Evolutionary conservation across 345 rosid genomes (phyloP).

Genomic region (Corchorus capsularis): DNA sequence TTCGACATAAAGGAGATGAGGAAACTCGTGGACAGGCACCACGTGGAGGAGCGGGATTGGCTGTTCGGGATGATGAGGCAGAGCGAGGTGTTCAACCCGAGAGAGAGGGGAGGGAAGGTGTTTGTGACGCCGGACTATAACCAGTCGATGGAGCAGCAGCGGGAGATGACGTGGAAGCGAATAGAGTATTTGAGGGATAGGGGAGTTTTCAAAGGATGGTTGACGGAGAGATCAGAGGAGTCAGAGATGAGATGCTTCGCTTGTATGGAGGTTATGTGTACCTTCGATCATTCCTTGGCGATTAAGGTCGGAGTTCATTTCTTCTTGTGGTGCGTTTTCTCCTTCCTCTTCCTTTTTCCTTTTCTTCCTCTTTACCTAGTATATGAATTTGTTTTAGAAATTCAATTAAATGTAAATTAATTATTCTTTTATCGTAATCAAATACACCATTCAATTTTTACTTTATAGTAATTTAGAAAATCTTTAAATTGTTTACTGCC

Average conservation of each 20-base stretch:
- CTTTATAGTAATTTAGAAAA: too few relatives aligned
- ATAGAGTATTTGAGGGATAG: conserved; percentile 54
- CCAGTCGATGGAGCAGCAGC: conserved; percentile 92
- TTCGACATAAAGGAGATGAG: conserved; percentile 76
- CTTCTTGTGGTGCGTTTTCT: conserved; percentile 57
- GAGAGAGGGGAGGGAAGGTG: conserved; percentile 63
- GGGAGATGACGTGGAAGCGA: conserved; percentile 80
- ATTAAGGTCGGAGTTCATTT: conserved; percentile 84
- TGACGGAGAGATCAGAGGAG: conserved; percentile 58
- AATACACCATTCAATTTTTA: too few relatives aligned
- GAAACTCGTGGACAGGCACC: conserved; percentile 63
- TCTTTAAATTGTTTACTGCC: too few relatives aligned
- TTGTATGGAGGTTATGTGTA: conserved; percentile 48
- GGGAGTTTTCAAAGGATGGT: conserved; percentile 76
- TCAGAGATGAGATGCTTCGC: conserved; percentile 65
- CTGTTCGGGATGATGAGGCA: conserved; percentile 66
- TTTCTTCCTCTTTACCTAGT: too few relatives aligned
- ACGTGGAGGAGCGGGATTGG: conserved; percentile 78
- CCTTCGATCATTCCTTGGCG: conserved; percentile 72
- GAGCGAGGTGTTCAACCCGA: conserved; percentile 73
- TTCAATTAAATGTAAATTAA: too few relatives aligned
- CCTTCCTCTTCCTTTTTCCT: too few relatives aligned
- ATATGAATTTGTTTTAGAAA: too few relatives aligned
- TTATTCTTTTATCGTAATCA: too few relatives aligned
- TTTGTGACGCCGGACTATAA: conserved; percentile 73